Percentiles rank a stretch among this genome's conserved stretches.
phyloP scores from a whole-genome alignment of 495 filamentous ascomycete genomes.

The Rhizodiscina lignyota region DNA sequence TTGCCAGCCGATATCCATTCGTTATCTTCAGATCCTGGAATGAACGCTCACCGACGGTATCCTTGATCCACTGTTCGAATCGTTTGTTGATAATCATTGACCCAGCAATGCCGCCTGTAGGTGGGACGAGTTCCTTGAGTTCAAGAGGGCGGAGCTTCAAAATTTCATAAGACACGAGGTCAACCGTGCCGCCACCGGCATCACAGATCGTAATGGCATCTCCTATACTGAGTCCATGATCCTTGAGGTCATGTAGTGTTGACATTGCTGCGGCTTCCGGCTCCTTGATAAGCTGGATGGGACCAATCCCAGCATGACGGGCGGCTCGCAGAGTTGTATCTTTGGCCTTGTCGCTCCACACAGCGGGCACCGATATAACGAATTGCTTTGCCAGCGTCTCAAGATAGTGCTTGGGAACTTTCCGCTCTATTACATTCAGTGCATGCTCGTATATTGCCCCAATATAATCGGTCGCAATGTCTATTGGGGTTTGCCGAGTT shows the following conservation, averaged over 20 bases:
- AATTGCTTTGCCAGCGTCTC: constrained; percentile 1
- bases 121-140: background rate
- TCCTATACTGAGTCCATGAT: background rate
- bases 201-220: constrained; percentile 3
- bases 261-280: constrained; percentile 1
- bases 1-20: background rate
- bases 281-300: constrained; percentile 1
- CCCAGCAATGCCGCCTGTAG: constrained; percentile 1
- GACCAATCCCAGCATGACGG: background rate
- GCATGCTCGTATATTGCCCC: constrained; percentile 3
- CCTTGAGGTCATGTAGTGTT: background rate
- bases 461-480: constrained; percentile 4
- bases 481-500: constrained; percentile 1
- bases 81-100: constrained; percentile 2
- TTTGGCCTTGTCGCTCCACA: constrained; percentile 3
- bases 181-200: constrained; percentile 5
- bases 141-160: background rate
- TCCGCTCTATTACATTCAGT: background rate
- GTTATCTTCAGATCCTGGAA: background rate
- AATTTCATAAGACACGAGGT: constrained; percentile 6
- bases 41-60: background rate
- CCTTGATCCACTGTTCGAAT: constrained; percentile 2
- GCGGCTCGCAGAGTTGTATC: constrained; percentile 1
- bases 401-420: constrained; percentile 1
- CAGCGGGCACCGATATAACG: constrained; percentile 1